These are phyloP conservation scores for Pseudomonodictys pantanalensis DNA, from an alignment of 495 filamentous ascomycete species.

Conservation along the genomic window DNA sequence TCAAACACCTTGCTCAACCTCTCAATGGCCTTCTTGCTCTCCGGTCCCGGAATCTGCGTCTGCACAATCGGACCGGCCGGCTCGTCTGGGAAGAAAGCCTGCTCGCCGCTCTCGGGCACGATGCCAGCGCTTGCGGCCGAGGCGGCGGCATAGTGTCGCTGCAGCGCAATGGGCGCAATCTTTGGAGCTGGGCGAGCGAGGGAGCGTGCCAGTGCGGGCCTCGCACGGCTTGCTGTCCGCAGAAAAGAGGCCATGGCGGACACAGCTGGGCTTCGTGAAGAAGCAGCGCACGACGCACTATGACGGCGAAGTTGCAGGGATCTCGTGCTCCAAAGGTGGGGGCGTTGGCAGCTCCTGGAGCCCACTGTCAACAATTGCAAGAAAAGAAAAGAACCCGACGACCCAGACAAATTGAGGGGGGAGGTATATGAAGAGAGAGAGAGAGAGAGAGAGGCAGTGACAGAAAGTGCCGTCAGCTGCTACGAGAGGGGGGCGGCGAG, in stretches of 20 bases:
- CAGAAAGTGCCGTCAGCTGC: too few species aligned
- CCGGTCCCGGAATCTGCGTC: conserved; percentile 81
- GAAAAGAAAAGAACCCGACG: too few species aligned
- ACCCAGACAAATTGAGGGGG: too few species aligned
- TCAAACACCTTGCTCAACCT: conserved; percentile 86
- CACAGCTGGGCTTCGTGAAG: too few species aligned
- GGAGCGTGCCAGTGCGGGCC: conserved; percentile 14
- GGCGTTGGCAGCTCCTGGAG: too few species aligned
- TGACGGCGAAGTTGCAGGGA: too few species aligned
- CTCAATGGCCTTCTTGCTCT: conserved; percentile 65
- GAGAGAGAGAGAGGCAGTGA: too few species aligned
- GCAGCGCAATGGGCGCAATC: conserved; percentile 7
- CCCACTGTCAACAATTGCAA: too few species aligned
- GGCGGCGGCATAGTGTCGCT: conserved; percentile 23
- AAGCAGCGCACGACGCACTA: too few species aligned
- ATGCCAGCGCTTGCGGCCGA: conserved; percentile 10
- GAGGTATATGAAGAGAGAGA: too few species aligned
- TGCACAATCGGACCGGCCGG: conserved; percentile 69
- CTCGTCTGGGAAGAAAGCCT: conserved; percentile 55
- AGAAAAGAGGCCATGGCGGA: conserved; percentile 32
- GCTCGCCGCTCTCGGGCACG: conserved; percentile 18
- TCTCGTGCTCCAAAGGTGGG: too few species aligned
- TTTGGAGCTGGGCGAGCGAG: conserved; percentile 12
- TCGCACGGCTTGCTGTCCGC: conserved; percentile 11
- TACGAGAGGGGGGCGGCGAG: background rate